Conservation (phyloP, 768 basidiomycete species). For the Chlorophyllum brunneum region DNA sequence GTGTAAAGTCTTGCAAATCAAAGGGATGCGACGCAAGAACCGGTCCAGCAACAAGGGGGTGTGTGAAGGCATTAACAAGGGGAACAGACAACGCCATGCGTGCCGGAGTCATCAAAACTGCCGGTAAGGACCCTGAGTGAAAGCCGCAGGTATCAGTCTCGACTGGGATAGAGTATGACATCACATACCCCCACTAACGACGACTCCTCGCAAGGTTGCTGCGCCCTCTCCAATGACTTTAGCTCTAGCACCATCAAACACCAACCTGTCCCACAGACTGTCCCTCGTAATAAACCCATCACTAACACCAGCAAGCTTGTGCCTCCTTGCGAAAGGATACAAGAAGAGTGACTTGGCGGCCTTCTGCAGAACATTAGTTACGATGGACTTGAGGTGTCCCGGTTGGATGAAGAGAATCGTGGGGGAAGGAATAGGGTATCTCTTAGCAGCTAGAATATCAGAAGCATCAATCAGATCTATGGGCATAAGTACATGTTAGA, state of each 20-base stretch:
- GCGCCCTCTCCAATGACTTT: conserved; percentile 57
- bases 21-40: conserved; percentile 79
- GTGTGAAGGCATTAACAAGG: conserved; percentile 58
- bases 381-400: conserved; percentile 53
- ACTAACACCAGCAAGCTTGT: conserved; percentile 63
- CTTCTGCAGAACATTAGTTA: conserved; percentile 46
- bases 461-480: conserved; percentile 28
- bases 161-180: not conserved
- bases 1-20: conserved; percentile 75
- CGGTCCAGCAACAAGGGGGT: conserved; percentile 68
- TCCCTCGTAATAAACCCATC: conserved; percentile 78
- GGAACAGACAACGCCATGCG: conserved; percentile 78
- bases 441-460: conserved; percentile 44
- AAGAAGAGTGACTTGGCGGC: conserved; percentile 52
- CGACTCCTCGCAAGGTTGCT: conserved; percentile 57
- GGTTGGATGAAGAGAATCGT: conserved; percentile 77
- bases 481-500: not conserved
- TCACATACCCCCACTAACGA: conserved; percentile 68
- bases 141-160: not conserved
- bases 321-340: conserved; percentile 67
- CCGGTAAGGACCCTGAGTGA: conserved; percentile 44
- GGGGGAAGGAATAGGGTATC: conserved; percentile 64
- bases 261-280: conserved; percentile 79
- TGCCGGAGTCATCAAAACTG: conserved; percentile 51
- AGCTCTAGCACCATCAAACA: conserved; percentile 67